Conservation (phyloP, 176 grass and related monocot genomes). For the Areca catechu region DNA sequence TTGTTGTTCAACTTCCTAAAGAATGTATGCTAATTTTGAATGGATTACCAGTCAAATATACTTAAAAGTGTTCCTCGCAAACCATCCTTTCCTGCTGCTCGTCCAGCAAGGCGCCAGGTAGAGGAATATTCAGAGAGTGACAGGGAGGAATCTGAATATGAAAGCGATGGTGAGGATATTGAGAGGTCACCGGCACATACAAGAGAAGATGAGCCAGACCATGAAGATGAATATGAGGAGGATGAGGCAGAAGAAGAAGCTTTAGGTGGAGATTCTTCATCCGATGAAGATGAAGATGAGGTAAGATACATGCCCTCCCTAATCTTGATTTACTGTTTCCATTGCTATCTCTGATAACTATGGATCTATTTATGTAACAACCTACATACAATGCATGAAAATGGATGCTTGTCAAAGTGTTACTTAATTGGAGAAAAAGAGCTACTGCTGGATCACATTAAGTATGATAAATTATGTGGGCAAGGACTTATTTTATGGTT, state of each 20-base stretch:
- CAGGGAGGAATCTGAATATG: constrained; percentile 85
- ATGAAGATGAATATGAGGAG: constrained; percentile 92
- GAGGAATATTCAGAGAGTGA: constrained; percentile 75
- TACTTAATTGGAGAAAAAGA: too few relatives aligned
- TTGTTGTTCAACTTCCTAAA: neutral
- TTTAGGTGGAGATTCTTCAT: constrained; percentile 27
- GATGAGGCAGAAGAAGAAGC: constrained; percentile 48
- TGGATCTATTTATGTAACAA: too few relatives aligned
- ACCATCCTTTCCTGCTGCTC: constrained; percentile 41
- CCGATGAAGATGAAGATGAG: constrained; percentile 66
- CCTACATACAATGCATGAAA: too few relatives aligned
- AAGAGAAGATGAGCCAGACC: constrained; percentile 50
- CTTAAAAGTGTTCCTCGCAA: constrained; percentile 43
- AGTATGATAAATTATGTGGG: too few relatives aligned
- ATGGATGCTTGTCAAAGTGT: too few relatives aligned
- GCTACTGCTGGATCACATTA: too few relatives aligned
- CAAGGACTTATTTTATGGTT: too few relatives aligned
- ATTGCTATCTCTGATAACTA: neutral
- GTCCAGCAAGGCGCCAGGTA: constrained; percentile 29
- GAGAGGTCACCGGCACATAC: constrained; percentile 45
- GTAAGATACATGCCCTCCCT: constrained; percentile 15
- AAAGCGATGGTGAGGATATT: constrained; percentile 88
- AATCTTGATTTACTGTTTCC: neutral
- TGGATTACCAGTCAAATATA: constrained; percentile 49
- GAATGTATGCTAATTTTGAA: constrained; percentile 6